Conservation (phyloP, 2,329 filamentous ascomycete species). For the Fusarium hostae region DNA sequence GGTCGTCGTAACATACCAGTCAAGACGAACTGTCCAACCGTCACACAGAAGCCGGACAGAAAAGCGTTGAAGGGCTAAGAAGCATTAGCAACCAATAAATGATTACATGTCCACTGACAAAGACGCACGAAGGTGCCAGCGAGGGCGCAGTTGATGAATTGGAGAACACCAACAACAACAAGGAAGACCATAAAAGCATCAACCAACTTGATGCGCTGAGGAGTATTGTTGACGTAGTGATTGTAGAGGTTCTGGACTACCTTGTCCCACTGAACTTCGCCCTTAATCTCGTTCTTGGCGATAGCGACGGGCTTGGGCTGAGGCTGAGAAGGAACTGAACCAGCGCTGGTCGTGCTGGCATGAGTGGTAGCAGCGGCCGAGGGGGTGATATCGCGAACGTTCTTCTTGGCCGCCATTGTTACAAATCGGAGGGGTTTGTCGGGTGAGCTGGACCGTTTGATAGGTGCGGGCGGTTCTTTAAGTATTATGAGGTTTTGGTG, state of each 20-base stretch:
- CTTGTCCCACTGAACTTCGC: conserved; percentile 60
- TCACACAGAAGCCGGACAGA: conserved; percentile 91
- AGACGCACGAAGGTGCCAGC: conserved; percentile 91
- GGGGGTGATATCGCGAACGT: conserved; percentile 47
- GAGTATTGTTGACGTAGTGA: conserved; percentile 82
- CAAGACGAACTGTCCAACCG: conserved; percentile 96
- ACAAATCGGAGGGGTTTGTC: not conserved
- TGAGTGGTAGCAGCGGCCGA: conserved; percentile 50
- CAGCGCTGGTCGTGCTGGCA: conserved; percentile 44
- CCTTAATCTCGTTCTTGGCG: conserved; percentile 36
- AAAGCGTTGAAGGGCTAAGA: conserved; percentile 98
- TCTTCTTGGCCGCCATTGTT: conserved; percentile 65
- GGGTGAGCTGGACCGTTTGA: conserved; percentile 2
- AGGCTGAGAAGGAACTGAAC: conserved; percentile 42
- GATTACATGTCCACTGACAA: too few species aligned
- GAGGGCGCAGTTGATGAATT: conserved; percentile 92
- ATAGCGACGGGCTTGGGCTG: conserved; percentile 33
- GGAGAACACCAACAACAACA: conserved; percentile 84
- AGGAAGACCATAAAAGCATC: conserved; percentile 93
- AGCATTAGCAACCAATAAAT: conserved; percentile 27
- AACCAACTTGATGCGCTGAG: conserved; percentile 90
- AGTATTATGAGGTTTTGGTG: conserved; percentile 12
- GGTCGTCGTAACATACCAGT: conserved; percentile 70
- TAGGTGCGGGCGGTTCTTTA: conserved; percentile 6
- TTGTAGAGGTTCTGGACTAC: conserved; percentile 78